phyloP scores from a whole-genome alignment of 768 basidiomycete genomes.

The Auricularia sp. region DNA sequence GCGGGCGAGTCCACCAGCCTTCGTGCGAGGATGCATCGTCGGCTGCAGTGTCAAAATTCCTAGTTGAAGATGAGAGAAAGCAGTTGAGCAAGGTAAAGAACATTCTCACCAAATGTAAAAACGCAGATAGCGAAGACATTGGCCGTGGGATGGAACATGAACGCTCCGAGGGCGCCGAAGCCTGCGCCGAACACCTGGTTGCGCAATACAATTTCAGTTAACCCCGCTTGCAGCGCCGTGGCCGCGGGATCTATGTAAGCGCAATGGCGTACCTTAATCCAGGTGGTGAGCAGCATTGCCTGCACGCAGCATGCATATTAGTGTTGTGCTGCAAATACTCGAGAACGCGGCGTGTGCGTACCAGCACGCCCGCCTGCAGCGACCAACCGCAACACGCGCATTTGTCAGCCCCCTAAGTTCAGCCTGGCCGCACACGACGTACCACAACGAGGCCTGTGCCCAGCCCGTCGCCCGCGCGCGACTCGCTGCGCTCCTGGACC shows the following conservation, averaged over 20 bases:
- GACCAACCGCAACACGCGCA: too few relatives aligned
- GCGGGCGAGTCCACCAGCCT: constrained; percentile 53
- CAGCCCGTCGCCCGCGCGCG: neutral
- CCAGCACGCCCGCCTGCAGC: too few relatives aligned
- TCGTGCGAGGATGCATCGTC: constrained; percentile 53
- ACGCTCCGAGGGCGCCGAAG: constrained; percentile 37
- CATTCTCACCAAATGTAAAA: constrained; percentile 49
- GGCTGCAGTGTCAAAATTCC: constrained; percentile 71
- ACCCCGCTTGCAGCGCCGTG: neutral
- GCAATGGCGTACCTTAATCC: neutral
- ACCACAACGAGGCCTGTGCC: neutral
- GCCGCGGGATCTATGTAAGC: neutral
- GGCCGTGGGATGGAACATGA: constrained; percentile 54
- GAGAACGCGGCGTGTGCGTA: too few relatives aligned
- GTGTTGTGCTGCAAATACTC: neutral
- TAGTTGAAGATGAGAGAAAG: constrained; percentile 15
- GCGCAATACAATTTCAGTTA: neutral
- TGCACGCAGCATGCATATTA: neutral
- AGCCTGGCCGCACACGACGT: neutral
- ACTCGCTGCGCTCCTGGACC: neutral
- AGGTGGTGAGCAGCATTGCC: neutral
- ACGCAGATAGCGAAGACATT: constrained; percentile 46
- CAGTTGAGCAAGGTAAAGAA: too few relatives aligned
- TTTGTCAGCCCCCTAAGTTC: neutral
- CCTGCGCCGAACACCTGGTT: neutral